These are phyloP conservation scores for Clarkia xantiana DNA, from an alignment of 345 rosid genomes.

Conservation along the genomic window DNA sequence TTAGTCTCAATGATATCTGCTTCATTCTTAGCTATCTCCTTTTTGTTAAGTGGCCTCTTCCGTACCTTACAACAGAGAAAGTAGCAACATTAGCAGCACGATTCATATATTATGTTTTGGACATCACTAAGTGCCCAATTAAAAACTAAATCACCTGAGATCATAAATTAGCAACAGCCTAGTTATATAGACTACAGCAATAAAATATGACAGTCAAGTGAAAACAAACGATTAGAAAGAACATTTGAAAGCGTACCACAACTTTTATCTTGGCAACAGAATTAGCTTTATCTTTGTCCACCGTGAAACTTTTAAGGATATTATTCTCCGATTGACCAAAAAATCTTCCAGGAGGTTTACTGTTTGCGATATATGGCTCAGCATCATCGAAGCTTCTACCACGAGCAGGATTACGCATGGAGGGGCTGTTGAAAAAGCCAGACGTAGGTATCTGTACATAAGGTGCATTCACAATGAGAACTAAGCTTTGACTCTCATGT, in stretches of 20 bases:
- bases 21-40: conserved; percentile 83
- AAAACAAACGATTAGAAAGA: no score
- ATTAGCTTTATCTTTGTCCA: conserved; percentile 66
- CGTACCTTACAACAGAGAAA: conserved; percentile 50
- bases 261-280: conserved; percentile 99
- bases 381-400: conserved; percentile 76
- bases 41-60: conserved; percentile 91
- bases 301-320: conserved; percentile 57
- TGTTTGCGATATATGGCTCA: conserved; percentile 43
- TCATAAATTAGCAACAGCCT: no score
- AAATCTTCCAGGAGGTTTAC: conserved; percentile 52
- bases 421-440: conserved; percentile 43
- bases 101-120: no score
- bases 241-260: conserved; percentile 41
- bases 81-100: not conserved
- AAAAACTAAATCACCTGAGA: no score
- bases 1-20: conserved; percentile 80
- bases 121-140: no score
- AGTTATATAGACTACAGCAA: no score
- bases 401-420: conserved; percentile 50
- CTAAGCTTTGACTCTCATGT: not conserved
- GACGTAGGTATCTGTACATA: conserved; percentile 51
- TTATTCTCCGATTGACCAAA: conserved; percentile 49
- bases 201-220: no score
- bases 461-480: conserved; percentile 3